phyloP scores from a whole-genome alignment of 1,284 basidiomycete species.

The Phellinidium pouzarii region DNA sequence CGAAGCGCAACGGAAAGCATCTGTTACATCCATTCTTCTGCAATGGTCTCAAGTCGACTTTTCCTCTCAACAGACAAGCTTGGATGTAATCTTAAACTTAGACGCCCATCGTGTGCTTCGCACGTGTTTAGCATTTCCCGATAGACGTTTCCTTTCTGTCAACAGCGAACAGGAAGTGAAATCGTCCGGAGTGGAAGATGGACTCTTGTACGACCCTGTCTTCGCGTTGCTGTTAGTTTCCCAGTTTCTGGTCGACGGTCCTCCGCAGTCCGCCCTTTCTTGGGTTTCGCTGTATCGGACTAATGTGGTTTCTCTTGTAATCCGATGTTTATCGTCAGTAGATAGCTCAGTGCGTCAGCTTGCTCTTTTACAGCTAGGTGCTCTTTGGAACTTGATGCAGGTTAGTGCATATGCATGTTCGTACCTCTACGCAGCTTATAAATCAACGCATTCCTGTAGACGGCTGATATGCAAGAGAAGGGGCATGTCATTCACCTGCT shows the following conservation, averaged over 20 bases:
- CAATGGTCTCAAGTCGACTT: slow-evolving; percentile 52
- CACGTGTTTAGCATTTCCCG: slow-evolving; percentile 71
- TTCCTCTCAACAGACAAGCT: slow-evolving; percentile 35
- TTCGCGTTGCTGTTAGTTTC: slow-evolving; percentile 69
- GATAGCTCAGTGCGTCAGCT: slow-evolving; percentile 53
- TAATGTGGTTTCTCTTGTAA: slow-evolving; percentile 70
- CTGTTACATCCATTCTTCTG: slow-evolving; percentile 53
- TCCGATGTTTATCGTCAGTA: slow-evolving; percentile 70
- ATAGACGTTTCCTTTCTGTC: slow-evolving; percentile 37
- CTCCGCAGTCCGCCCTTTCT: slow-evolving; percentile 53
- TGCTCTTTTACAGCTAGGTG: slow-evolving; percentile 47
- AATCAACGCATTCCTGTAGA: slow-evolving; percentile 29
- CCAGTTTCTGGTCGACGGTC: slow-evolving; percentile 52
- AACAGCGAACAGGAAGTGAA: slow-evolving; percentile 28
- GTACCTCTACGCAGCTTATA: too few relatives aligned
- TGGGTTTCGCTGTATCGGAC: slow-evolving; percentile 86
- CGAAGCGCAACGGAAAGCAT: slow-evolving; percentile 64
- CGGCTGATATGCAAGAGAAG: slow-evolving; percentile 73
- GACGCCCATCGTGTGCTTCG: slow-evolving; percentile 66
- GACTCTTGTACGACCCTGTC: slow-evolving; percentile 71
- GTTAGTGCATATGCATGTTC: slow-evolving; percentile 30
- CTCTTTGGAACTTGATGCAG: slow-evolving; percentile 48
- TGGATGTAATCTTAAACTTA: slow-evolving; percentile 66
- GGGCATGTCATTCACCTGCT: slow-evolving; percentile 74
- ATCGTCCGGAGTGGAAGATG: slow-evolving; percentile 26